Conservation (phyloP, 1,284 basidiomycete genomes). For the Coniferiporia weirii region DNA sequence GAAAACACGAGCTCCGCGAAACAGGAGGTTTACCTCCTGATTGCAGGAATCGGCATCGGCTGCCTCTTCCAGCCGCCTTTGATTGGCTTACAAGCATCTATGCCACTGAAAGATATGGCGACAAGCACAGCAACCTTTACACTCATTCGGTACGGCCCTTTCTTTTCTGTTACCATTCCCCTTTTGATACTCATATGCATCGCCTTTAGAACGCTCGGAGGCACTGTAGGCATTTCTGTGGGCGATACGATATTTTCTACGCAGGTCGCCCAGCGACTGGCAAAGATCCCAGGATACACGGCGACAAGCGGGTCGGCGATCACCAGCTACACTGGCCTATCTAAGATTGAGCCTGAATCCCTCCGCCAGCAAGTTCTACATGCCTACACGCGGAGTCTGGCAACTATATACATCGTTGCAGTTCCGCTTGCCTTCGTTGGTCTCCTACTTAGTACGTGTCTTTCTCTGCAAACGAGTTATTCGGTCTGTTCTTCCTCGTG, state of each 20-base stretch:
- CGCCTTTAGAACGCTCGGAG: slow-evolving; percentile 25
- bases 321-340: slow-evolving; percentile 19
- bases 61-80: slow-evolving; percentile 34
- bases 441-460: slow-evolving; percentile 8
- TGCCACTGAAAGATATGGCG: slow-evolving; percentile 44
- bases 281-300: slow-evolving; percentile 14
- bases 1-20: slow-evolving; percentile 26
- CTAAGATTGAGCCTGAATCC: slow-evolving; percentile 19
- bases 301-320: slow-evolving; percentile 7
- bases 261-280: slow-evolving; percentile 15
- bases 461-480: background rate
- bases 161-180: slow-evolving; percentile 19
- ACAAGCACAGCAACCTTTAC: slow-evolving; percentile 33
- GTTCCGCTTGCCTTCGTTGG: slow-evolving; percentile 16
- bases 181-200: background rate
- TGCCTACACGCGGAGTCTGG: slow-evolving; percentile 17
- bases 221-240: slow-evolving; percentile 31
- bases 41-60: slow-evolving; percentile 33
- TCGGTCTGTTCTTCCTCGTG: background rate
- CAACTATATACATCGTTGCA: slow-evolving; percentile 17
- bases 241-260: slow-evolving; percentile 24
- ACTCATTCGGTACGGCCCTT: slow-evolving; percentile 31
- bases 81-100: slow-evolving; percentile 38
- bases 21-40: slow-evolving; percentile 32
- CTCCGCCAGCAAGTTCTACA: slow-evolving; percentile 16